phyloP scores from a whole-genome alignment of 2,329 filamentous ascomycete species.

The Talaromyces verruculosus region DNA sequence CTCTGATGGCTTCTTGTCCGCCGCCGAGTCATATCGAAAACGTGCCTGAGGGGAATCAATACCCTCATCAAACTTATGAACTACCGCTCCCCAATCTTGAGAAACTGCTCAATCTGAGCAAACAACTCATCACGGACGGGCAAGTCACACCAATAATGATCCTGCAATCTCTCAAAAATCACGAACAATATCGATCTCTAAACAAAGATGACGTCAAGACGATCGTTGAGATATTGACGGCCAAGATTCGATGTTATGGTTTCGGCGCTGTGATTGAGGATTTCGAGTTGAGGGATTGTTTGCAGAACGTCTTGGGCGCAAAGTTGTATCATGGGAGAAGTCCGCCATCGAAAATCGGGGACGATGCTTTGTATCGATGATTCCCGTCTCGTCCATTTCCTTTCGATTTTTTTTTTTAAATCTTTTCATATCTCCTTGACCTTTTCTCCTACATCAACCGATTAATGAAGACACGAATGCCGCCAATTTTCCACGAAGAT shows the following conservation, averaged over 20 bases:
- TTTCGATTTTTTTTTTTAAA: background rate
- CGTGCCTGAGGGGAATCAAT: slow-evolving; percentile 54
- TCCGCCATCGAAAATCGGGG: slow-evolving; percentile 22
- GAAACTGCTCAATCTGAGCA: slow-evolving; percentile 81
- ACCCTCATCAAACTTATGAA: slow-evolving; percentile 74
- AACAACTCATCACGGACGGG: slow-evolving; percentile 76
- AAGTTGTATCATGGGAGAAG: slow-evolving; percentile 31
- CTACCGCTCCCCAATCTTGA: slow-evolving; percentile 72
- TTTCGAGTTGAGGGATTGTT: slow-evolving; percentile 67
- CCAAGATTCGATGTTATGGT: slow-evolving; percentile 89
- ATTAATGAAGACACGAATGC: background rate
- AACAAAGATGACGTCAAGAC: slow-evolving; percentile 66
- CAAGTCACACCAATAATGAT: slow-evolving; percentile 91
- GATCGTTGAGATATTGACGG: slow-evolving; percentile 70
- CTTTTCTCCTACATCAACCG: background rate
- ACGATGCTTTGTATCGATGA: slow-evolving; percentile 34
- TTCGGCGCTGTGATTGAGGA: slow-evolving; percentile 71
- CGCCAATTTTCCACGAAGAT: background rate
- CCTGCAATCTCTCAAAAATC: slow-evolving; percentile 75
- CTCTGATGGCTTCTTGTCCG: slow-evolving; percentile 88
- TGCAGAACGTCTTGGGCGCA: slow-evolving; percentile 65
- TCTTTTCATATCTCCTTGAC: background rate
- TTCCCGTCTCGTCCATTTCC: background rate
- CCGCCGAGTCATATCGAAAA: slow-evolving; percentile 63
- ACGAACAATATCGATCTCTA: slow-evolving; percentile 68